Conservation (phyloP, 371 early-diverging fungal genomes). For the Mortierella sp. region DNA sequence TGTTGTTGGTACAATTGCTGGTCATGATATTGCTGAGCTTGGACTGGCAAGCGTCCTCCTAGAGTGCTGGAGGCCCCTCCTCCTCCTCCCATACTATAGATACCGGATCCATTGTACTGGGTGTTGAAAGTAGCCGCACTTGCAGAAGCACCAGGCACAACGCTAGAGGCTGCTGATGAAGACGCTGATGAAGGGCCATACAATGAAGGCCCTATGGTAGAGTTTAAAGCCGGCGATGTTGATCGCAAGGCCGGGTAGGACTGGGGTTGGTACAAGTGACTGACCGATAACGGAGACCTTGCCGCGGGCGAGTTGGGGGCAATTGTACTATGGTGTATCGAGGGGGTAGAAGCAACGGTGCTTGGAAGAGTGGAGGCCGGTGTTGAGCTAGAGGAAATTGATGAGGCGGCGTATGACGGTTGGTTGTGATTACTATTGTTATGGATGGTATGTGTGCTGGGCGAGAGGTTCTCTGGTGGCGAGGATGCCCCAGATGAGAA, state of each 20-base stretch:
- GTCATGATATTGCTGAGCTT: conserved; percentile 23
- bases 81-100: conserved; percentile 24
- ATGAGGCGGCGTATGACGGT: conserved; percentile 13
- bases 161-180: background rate
- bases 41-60: conserved; percentile 22
- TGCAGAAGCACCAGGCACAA: background rate
- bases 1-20: conserved; percentile 17
- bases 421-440: conserved; percentile 8
- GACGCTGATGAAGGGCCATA: conserved; percentile 20
- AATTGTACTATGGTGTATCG: background rate
- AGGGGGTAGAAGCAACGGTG: conserved; percentile 40
- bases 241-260: conserved; percentile 38
- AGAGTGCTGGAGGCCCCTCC: conserved; percentile 9
- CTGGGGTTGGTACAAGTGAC: conserved; percentile 36
- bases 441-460: conserved; percentile 18
- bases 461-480: conserved; percentile 50
- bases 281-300: conserved; percentile 32
- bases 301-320: conserved; percentile 7
- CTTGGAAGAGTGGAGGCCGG: conserved; percentile 35
- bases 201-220: conserved; percentile 29
- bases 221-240: conserved; percentile 32
- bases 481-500: conserved; percentile 53
- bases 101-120: conserved; percentile 24
- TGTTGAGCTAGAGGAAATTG: conserved; percentile 16
- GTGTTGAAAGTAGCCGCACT: conserved; percentile 14